Percentiles rank a stretch among this genome's conserved stretches.
phyloP scores from a whole-genome alignment of 768 basidiomycete genomes.

The Coprinopsis cinerea region DNA sequence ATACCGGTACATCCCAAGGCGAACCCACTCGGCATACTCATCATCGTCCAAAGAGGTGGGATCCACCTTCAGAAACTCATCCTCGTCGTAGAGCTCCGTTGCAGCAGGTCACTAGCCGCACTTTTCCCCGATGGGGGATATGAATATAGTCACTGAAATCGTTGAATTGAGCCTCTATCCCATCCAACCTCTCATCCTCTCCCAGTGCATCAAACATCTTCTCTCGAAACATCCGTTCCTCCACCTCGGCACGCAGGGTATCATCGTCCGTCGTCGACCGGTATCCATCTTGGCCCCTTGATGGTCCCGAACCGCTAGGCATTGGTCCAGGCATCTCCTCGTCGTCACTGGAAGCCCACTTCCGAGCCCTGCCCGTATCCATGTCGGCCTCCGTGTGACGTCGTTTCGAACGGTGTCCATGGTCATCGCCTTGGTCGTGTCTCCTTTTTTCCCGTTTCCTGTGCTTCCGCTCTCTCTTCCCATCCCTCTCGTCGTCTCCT shows the following conservation, averaged over 20 bases:
- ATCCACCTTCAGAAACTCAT: constrained; percentile 37
- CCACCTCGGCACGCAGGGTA: constrained; percentile 44
- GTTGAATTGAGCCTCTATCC: constrained; percentile 57
- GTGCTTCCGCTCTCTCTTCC: constrained; percentile 34
- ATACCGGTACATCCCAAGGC: constrained; percentile 80
- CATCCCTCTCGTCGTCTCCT: constrained; percentile 50
- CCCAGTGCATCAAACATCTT: constrained; percentile 69
- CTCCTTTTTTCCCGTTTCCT: constrained; percentile 31
- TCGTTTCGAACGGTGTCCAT: constrained; percentile 21
- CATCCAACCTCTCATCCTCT: constrained; percentile 66
- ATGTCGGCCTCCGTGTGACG: constrained; percentile 16
- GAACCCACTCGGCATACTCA: constrained; percentile 83
- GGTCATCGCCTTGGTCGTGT: constrained; percentile 17
- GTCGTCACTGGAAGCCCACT: constrained; percentile 49
- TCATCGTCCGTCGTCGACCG: constrained; percentile 39
- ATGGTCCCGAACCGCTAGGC: neutral
- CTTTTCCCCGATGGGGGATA: constrained; percentile 61
- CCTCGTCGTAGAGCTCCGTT: constrained; percentile 34
- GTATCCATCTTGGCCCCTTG: neutral
- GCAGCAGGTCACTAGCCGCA: constrained; percentile 19
- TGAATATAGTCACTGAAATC: constrained; percentile 67
- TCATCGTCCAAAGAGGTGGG: constrained; percentile 69
- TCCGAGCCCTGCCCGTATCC: constrained; percentile 22
- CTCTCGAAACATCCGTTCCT: constrained; percentile 63
- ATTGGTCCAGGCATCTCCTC: constrained; percentile 25